phyloP scores from a whole-genome alignment of 1,139 yeast genomes.

The Diutina pseudorugosa region DNA sequence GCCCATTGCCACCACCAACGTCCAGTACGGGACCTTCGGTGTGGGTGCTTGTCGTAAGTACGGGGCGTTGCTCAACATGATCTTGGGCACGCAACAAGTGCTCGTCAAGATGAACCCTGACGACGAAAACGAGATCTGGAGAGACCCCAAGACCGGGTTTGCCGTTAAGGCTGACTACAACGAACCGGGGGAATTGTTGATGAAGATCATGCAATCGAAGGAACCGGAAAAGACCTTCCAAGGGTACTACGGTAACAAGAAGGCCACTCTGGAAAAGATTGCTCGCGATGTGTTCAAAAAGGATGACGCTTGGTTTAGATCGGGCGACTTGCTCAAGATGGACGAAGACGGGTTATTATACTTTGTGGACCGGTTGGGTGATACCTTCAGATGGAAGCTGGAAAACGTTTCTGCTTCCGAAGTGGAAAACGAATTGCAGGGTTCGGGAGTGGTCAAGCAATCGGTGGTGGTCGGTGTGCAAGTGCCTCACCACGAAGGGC shows the following conservation, averaged over 20 bases:
- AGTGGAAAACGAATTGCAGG: slow-evolving; percentile 10
- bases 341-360: slow-evolving; percentile 64
- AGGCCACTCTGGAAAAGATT: slow-evolving; percentile 70
- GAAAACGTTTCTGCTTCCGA: slow-evolving; percentile 11
- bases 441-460: slow-evolving; percentile 20
- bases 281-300: slow-evolving; percentile 59
- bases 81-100: slow-evolving; percentile 45
- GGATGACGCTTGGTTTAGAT: slow-evolving; percentile 89
- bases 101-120: slow-evolving; percentile 73
- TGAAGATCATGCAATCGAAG: slow-evolving; percentile 56
- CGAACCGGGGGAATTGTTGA: slow-evolving; percentile 83
- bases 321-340: slow-evolving; percentile 70
- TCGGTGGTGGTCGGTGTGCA: slow-evolving; percentile 83
- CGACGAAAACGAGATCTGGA: slow-evolving; percentile 58
- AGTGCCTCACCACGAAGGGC: slow-evolving; percentile 84
- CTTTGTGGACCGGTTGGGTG: slow-evolving; percentile 90
- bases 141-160: slow-evolving; percentile 63
- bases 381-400: slow-evolving; percentile 94
- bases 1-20: slow-evolving; percentile 80
- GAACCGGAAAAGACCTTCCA: slow-evolving; percentile 67
- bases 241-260: slow-evolving; percentile 76
- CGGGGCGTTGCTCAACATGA: slow-evolving; percentile 49
- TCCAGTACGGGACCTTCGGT: slow-evolving; percentile 70
- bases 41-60: slow-evolving; percentile 84
- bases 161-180: slow-evolving; percentile 23